Conservation (phyloP, 2,329 filamentous ascomycete genomes). For the Pyrenophora tritici-repentis region DNA sequence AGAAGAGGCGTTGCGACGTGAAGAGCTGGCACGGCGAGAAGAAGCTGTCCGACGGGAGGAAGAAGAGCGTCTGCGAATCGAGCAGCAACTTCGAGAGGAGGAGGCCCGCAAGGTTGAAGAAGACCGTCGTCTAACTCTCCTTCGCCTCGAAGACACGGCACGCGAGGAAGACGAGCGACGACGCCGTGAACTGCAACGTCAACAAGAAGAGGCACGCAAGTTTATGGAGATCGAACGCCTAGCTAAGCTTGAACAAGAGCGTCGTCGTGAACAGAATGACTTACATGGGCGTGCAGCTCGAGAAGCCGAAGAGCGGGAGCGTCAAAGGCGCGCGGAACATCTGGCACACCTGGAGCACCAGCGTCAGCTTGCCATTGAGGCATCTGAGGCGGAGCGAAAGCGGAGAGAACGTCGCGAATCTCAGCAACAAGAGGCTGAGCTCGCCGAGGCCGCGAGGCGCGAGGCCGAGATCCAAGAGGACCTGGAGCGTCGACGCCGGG, state of each 20-base stretch:
- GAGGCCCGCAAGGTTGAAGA: constrained; percentile 13
- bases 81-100: constrained; percentile 26
- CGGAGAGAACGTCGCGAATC: constrained; percentile 31
- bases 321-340: constrained; percentile 33
- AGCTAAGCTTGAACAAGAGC: constrained; percentile 35
- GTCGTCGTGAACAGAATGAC: constrained; percentile 34
- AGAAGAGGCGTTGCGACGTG: constrained; percentile 19
- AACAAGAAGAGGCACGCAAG: constrained; percentile 36
- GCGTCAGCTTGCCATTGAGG: constrained; percentile 27
- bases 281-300: constrained; percentile 34
- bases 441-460: constrained; percentile 29
- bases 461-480: constrained; percentile 39
- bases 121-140: constrained; percentile 4
- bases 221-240: constrained; percentile 36
- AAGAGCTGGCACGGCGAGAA: constrained; percentile 24
- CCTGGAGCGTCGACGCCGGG: constrained; percentile 31
- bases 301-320: constrained; percentile 37
- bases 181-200: constrained; percentile 30
- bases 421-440: constrained; percentile 36
- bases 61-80: constrained; percentile 32
- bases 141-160: constrained; percentile 6
- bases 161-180: constrained; percentile 20
- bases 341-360: constrained; percentile 33
- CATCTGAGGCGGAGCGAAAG: constrained; percentile 31
- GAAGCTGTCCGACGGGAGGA: constrained; percentile 33